These are phyloP conservation scores for Calocera viscosa DNA, from an alignment of 768 basidiomycete species.

Conservation along the genomic window DNA sequence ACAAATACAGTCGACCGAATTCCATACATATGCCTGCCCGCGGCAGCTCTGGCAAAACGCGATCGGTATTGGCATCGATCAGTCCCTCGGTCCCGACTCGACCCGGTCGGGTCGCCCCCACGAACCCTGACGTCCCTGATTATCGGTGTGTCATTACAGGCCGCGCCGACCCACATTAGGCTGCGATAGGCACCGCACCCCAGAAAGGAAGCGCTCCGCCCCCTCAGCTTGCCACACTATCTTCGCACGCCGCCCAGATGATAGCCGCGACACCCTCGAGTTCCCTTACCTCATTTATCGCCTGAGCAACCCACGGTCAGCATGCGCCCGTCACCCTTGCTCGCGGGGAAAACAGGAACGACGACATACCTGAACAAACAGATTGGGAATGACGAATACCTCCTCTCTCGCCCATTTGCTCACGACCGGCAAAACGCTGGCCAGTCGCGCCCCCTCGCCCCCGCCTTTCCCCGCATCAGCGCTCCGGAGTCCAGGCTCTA, in stretches of 20 bases:
- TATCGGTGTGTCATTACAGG: background rate
- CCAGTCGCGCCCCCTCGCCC: constrained; percentile 48
- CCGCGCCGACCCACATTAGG: background rate
- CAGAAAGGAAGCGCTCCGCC: background rate
- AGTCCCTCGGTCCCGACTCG: background rate
- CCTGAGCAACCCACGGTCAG: background rate
- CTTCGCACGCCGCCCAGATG: background rate
- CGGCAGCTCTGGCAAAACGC: background rate
- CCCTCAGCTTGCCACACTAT: background rate
- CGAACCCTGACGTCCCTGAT: background rate
- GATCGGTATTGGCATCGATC: background rate
- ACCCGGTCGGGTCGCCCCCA: background rate
- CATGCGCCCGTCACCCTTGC: background rate
- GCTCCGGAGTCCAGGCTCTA: constrained; percentile 35
- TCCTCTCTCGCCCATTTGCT: constrained; percentile 64
- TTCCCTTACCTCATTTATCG: background rate
- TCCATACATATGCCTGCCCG: background rate
- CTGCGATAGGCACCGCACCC: background rate
- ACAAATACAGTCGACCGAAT: too few relatives aligned
- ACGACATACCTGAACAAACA: constrained; percentile 64
- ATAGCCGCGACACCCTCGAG: background rate
- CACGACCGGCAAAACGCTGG: constrained; percentile 66
- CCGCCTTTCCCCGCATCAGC: constrained; percentile 22
- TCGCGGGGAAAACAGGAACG: background rate
- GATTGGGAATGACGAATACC: constrained; percentile 59